Base-by-base conservation (phyloP, 176 grass and related monocot genomes). In the Raddia guianensis region DNA sequence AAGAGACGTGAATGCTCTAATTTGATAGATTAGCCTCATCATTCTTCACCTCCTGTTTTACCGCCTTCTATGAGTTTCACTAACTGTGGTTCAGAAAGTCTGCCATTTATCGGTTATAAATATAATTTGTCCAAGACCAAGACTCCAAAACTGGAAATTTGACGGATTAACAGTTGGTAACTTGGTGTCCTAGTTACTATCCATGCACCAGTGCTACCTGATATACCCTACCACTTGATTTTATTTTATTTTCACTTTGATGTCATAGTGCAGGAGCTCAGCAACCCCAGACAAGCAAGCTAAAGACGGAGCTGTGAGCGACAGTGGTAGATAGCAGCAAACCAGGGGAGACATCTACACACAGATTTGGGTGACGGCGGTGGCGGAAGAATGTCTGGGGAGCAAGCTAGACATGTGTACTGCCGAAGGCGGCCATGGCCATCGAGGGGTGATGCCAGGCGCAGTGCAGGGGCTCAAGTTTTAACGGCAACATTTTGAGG, bases 301-400 rank as follows among this genome's bases (percentile, higher is more conserved):
- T 90, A 55, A 90, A 90, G 79, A 86, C 83, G 16, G 88, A 90
- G 79, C 79, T 90, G 68, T 90, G 87, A 90, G 33, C 34, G 9
- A 37, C 10, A 14, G 35, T 67, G 32, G 56, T 75, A 34, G 67
- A 68, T 72, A 76, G 77, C 77, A 50, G 77, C 72, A 72, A 58
- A 49, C 40, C 50, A 72, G 57, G 49, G 77, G 58, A 80, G 65
- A 12, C 54, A 81, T 63, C 43, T 76, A 37, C 63, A 76, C 49
- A 81, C 75, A 43, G 67, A 27, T 19, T 20, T 63, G 55, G 21
- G 55, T 0, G 8, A 7, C 11, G 4, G 33, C 14, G 35, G 33
- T 11, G 35, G 53, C 5, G 1, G 44, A 5, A 5, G 51, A 59
- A 59, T 76, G 51, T 75, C 50, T 77, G 72, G 74, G 79, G 77